A percentile compares a stretch with the other conserved stretches of the same genome.
Conservation (phyloP, 495 filamentous ascomycete genomes). For the Aspergillus nidulans region DNA sequence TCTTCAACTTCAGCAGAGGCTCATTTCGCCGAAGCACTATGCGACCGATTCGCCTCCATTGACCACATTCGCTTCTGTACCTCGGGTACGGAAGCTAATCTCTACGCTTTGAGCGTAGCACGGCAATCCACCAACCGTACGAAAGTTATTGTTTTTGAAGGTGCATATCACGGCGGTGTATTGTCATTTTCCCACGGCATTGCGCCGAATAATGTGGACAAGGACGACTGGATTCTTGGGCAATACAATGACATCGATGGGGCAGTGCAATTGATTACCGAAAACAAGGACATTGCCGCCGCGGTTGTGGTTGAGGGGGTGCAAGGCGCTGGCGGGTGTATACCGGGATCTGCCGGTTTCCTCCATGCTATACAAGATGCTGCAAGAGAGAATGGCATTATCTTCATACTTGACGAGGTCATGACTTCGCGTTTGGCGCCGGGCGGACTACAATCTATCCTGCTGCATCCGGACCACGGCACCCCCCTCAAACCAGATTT, state of each 20-base stretch:
- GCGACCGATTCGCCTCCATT: slow-evolving; percentile 20
- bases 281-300: slow-evolving; percentile 32
- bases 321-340: slow-evolving; percentile 52
- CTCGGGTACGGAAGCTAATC: slow-evolving; percentile 52
- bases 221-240: slow-evolving; percentile 34
- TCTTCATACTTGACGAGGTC: slow-evolving; percentile 64
- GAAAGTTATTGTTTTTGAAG: slow-evolving; percentile 45
- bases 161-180: slow-evolving; percentile 52
- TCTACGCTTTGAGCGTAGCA: slow-evolving; percentile 38
- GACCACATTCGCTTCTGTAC: slow-evolving; percentile 47
- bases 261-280: slow-evolving; percentile 2
- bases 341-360: slow-evolving; percentile 43
- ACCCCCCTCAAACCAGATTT: slow-evolving; percentile 49
- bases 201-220: slow-evolving; percentile 19
- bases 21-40: slow-evolving; percentile 18
- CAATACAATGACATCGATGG: slow-evolving; percentile 42
- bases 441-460: slow-evolving; percentile 37
- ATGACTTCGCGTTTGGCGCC: slow-evolving; percentile 54
- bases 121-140: slow-evolving; percentile 27
- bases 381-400: slow-evolving; percentile 30
- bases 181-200: slow-evolving; percentile 10
- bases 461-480: slow-evolving; percentile 6
- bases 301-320: slow-evolving; percentile 58
- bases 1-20: neutral
- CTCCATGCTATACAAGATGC: slow-evolving; percentile 31